Base-by-base conservation (phyloP, 805 yeast species). In the Allodekkera sacchari region DNA sequence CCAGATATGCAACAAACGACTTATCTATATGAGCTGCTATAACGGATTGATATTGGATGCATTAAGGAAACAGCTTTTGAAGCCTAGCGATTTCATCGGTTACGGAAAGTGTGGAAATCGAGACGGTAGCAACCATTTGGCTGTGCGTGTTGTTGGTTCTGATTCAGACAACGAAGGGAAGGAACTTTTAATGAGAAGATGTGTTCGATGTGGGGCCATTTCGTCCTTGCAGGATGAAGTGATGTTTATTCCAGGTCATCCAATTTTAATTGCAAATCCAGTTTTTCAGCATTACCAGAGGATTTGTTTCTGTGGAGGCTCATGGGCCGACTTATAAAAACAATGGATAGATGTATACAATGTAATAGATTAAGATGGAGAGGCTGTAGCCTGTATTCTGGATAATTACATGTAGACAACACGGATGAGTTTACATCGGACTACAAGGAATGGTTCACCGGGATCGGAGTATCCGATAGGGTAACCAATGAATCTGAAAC, bases 301-400 rank as follows among this genome's bases (percentile, higher is more conserved):
- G 38, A 73, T 73, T 17, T 83, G 94, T 54, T 59, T 82, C 22
- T 83, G 94, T 53, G 92, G 92, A 0, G 81, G 83, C 23, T 66
- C 76, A 4, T 81, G 89, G 89, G 74, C 74, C 3, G 68, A 67
- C 38, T 27, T 63, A 20, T 51, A 37, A 27, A 7, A n/a, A 4
- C 22, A 9, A 6, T 11, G 10, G 22, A 11, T 27, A 6, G 14
- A 27, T 14, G 15, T 14, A n/a, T 6, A 6, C 11, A 9, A 15
- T 18, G 9, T 15, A 10, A 21, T 21, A n/a, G 10, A n/a, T 21
- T 10, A n/a, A 21, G 23, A n/a, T n/a, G n/a, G n/a, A n/a, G n/a
- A n/a, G n/a, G n/a, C n/a, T n/a, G n/a, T n/a, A n/a, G n/a, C n/a
- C n/a, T n/a, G n/a, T n/a, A n/a, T n/a, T n/a, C n/a, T n/a, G n/a